Conservation (phyloP, 208 protist genomes). For the Zelonia costaricensis region DNA sequence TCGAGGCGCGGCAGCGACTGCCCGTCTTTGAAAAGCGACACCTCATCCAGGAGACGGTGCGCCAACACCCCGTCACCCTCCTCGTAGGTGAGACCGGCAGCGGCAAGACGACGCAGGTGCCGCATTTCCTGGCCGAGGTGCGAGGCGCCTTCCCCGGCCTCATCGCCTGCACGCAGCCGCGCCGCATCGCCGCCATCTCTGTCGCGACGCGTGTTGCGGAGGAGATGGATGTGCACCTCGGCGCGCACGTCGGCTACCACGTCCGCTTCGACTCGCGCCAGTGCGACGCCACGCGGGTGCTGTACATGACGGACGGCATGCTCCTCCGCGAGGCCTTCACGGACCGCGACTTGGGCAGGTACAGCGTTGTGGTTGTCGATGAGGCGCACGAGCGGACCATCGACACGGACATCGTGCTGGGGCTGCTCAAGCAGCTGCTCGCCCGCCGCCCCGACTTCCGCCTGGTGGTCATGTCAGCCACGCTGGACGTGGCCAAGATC, state of each 20-base stretch:
- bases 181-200: constrained; percentile 98
- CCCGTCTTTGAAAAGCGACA: constrained; percentile 63
- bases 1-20: constrained; percentile 42
- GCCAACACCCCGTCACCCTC: constrained; percentile 79
- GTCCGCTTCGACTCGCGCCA: constrained; percentile 98
- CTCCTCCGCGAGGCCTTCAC: constrained; percentile 93
- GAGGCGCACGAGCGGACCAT: constrained; percentile 99
- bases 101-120: constrained; percentile 97
- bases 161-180: constrained; percentile 97
- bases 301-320: constrained; percentile 99
- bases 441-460: constrained; percentile 68
- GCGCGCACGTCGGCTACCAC: constrained; percentile 98
- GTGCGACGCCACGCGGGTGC: constrained; percentile 93
- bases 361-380: constrained; percentile 98
- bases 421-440: constrained; percentile 93
- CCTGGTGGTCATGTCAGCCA: constrained; percentile 98
- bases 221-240: constrained; percentile 97
- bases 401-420: constrained; percentile 99
- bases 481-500: constrained; percentile 97
- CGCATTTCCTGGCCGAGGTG: constrained; percentile 90
- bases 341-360: constrained; percentile 90
- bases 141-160: constrained; percentile 21
- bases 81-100: constrained; percentile 96
- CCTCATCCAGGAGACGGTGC: constrained; percentile 71
- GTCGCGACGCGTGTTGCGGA: constrained; percentile 98